phyloP scores from a whole-genome alignment of 2,329 filamentous ascomycete species.

The Cladosporium oxysporum region DNA sequence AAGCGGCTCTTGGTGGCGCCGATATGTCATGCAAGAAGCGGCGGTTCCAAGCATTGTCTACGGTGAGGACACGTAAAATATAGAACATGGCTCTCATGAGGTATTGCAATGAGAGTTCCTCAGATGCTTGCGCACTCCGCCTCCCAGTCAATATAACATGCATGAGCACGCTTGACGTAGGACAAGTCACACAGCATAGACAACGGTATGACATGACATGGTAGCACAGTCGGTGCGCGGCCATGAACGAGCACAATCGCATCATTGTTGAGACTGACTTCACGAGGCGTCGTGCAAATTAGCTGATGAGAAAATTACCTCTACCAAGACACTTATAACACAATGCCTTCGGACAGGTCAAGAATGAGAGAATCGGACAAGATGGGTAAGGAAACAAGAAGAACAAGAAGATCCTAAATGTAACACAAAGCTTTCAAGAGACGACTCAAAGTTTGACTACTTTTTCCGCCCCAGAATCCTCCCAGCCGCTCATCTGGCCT shows the following conservation, averaged over 20 bases:
- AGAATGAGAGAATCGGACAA: not conserved
- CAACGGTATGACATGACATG: not conserved
- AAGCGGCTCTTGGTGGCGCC: not conserved
- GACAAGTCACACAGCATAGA: not conserved
- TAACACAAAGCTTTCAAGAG: constrained; percentile 12
- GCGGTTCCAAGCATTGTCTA: not conserved
- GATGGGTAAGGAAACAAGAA: not conserved
- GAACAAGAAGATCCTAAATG: constrained; percentile 4
- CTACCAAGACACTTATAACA: not conserved
- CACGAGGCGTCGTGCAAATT: not conserved
- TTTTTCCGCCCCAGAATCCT: constrained; percentile 9
- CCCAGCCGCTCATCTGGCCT: not conserved
- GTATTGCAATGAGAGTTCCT: not conserved
- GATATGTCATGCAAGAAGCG: not conserved
- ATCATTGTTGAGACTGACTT: not conserved
- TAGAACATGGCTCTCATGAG: not conserved
- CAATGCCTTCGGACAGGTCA: not conserved
- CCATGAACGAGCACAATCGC: not conserved
- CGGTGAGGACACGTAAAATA: not conserved
- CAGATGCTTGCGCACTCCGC: not conserved
- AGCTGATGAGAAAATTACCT: not conserved
- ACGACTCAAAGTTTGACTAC: not conserved
- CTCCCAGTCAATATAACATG: not conserved
- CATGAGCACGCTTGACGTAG: not conserved
- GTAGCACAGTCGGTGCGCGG: not conserved